A percentile compares a stretch with the other conserved stretches of the same genome.
These are phyloP conservation scores for Sungouiozyma intestinalis DNA, from an alignment of 805 yeast genomes.

Conservation along the genomic window DNA sequence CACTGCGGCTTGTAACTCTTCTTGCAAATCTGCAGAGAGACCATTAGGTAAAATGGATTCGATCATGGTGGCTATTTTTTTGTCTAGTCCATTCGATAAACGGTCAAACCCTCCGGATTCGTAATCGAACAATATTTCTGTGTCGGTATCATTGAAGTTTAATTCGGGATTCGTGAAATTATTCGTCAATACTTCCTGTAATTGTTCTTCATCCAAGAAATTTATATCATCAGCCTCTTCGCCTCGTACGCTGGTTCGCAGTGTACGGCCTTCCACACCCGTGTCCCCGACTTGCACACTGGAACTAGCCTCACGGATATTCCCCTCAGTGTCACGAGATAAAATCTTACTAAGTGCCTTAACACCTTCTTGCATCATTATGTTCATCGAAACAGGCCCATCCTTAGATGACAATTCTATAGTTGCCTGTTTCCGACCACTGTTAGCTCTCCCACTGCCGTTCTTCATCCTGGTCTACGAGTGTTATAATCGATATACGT, in stretches of 20 bases:
- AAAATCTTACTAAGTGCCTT: slow-evolving; percentile 24
- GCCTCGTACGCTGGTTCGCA: background rate
- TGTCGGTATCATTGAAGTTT: slow-evolving; percentile 20
- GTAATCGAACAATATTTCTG: slow-evolving; percentile 25
- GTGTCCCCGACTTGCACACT: background rate
- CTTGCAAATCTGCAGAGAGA: slow-evolving; percentile 17
- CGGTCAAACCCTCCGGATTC: slow-evolving; percentile 20
- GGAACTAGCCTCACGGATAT: background rate
- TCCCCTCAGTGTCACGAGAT: slow-evolving; percentile 11
- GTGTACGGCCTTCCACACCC: background rate
- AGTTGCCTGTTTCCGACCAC: slow-evolving; percentile 7
- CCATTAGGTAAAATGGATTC: slow-evolving; percentile 24
- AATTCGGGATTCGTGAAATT: slow-evolving; percentile 18
- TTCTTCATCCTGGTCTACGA: slow-evolving; percentile 1
- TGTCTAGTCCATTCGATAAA: slow-evolving; percentile 20
- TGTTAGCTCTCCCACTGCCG: background rate
- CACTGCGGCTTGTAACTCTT: slow-evolving; percentile 19
- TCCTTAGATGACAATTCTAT: slow-evolving; percentile 19
- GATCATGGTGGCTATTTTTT: slow-evolving; percentile 21
- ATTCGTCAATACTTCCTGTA: slow-evolving; percentile 8
- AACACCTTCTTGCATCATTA: slow-evolving; percentile 29
- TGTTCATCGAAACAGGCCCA: slow-evolving; percentile 24
- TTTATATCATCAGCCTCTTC: slow-evolving; percentile 1
- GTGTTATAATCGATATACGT: background rate
- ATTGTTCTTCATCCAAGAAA: background rate